A percentile compares a stretch with the other conserved stretches of the same genome.
Conservation (phyloP, 257 asterid genomes). For the Scutellaria minor region DNA sequence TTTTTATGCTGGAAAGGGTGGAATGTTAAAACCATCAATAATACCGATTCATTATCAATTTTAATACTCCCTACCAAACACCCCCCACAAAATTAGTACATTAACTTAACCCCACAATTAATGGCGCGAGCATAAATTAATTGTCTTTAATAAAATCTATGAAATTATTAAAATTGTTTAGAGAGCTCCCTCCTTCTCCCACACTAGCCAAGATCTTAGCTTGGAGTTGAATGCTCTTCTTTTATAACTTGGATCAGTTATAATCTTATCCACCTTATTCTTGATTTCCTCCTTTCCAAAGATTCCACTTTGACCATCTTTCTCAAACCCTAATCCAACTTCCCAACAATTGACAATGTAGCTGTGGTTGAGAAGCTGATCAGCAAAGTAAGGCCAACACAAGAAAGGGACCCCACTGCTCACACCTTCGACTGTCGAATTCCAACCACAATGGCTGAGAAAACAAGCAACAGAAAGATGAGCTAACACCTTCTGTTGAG, state of each 20-base stretch:
- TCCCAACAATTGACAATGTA: conserved; percentile 44
- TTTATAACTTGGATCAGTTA: conserved; percentile 36
- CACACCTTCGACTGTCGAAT: too few species aligned
- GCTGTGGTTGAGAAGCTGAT: conserved; percentile 34
- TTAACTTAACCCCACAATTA: too few species aligned
- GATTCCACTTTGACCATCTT: conserved; percentile 38
- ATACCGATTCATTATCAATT: too few species aligned
- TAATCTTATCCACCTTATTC: conserved; percentile 38
- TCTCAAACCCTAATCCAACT: conserved; percentile 43
- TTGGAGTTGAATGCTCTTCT: conserved; percentile 37
- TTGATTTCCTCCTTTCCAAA: conserved; percentile 39
- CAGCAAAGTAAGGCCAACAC: too few species aligned
- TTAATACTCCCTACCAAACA: too few species aligned
- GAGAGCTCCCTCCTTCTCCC: conserved; percentile 32
- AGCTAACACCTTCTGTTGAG: too few species aligned
- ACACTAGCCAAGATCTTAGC: conserved; percentile 25
- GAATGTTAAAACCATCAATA: too few species aligned
- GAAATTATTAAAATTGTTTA: conserved; percentile 35
- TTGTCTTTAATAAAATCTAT: conserved; percentile 43
- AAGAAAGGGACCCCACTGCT: too few species aligned
- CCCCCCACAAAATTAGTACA: too few species aligned
- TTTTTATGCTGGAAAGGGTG: too few species aligned
- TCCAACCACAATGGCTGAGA: too few species aligned
- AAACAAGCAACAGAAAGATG: too few species aligned
- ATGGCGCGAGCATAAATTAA: neutral